These are phyloP conservation scores for Apiospora koreana DNA, from an alignment of 2,329 filamentous ascomycete genomes.

Conservation along the genomic window DNA sequence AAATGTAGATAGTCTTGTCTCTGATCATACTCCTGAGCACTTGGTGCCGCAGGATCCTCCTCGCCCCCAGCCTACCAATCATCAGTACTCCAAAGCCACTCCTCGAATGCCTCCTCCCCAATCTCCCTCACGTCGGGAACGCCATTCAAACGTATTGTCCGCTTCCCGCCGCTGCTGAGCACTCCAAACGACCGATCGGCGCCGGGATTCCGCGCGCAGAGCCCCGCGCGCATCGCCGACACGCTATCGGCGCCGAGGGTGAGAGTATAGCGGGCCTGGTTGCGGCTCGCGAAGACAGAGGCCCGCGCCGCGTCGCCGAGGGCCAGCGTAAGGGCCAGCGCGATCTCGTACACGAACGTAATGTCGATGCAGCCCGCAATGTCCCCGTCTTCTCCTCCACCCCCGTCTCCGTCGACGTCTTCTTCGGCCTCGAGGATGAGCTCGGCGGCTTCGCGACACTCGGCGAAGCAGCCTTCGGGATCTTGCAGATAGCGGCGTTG, in stretches of 20 bases:
- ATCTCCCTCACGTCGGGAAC: background rate
- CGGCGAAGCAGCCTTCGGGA: background rate
- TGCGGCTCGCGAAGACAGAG: slow-evolving; percentile 6
- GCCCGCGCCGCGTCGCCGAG: slow-evolving; percentile 10
- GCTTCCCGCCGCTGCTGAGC: background rate
- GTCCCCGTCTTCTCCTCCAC: background rate
- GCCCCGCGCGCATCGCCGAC: background rate
- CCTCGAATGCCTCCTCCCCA: slow-evolving; percentile 2
- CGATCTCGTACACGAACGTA: slow-evolving; percentile 11
- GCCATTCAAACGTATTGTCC: background rate
- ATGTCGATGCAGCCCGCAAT: slow-evolving; percentile 7
- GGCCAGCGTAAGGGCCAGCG: background rate
- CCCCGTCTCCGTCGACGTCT: background rate
- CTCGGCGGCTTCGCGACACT: slow-evolving; percentile 8
- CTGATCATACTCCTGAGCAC: no score
- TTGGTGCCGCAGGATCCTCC: no score
- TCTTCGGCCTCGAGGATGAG: background rate
- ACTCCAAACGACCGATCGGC: background rate
- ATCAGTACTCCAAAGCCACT: slow-evolving; percentile 5
- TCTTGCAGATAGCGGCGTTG: background rate
- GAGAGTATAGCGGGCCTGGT: background rate
- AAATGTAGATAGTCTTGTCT: no score
- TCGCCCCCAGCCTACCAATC: background rate
- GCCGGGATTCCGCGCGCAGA: background rate
- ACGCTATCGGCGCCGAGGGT: slow-evolving; percentile 4